Evolutionary conservation across 768 basidiomycete species (phyloP), one percentile per base, ranked within the genome.

Genomic region (Lentinula lateritia): DNA sequence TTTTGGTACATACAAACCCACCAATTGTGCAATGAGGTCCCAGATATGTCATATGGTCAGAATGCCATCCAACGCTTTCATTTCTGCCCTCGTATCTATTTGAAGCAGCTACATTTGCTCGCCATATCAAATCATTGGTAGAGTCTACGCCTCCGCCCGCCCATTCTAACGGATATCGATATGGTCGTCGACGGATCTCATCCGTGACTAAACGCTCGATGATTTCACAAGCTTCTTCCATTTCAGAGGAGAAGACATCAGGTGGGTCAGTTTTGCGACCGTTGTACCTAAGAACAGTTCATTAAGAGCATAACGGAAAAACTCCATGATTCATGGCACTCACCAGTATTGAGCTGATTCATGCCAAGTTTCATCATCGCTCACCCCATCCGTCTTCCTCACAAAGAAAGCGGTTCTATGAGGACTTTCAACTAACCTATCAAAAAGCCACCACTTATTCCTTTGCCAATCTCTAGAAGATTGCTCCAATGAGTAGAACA

Each of bases 391-490:
- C 34, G 75, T 78, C 64, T 76, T 78, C 53, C 90, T 74, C 5
- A 83, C 84, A 73, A 83, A 93, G 72, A 93, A 92, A 0, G 88
- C 83, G 1, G 92, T 90, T n/a, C 84, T 78, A 73, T 93, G 92
- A 3, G 92, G 90, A 66, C 89, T 91, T 72, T 93, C 90, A 1
- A 93, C 92, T 13, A 93, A 63, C 20, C 86, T 79, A 67, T 93
- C 90, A 71, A 90, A 88, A 18, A 93, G 78, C 87, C 87, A 93
- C 92, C 92, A 93, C 66, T 86, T 89, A 63, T 89, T 91, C 54
- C 84, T 76, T 63, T 81, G 74, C 92, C 91, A 93, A 7, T 72
- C 66, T 43, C 73, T 76, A 18, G 90, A 85, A 15, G 78, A 74
- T 52, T 85, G 78, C 13, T 88, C 62, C 89, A 93, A 87, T 0